Conservation (phyloP, 2,329 filamentous ascomycete genomes). For the Arthrobotrys sinensis region DNA sequence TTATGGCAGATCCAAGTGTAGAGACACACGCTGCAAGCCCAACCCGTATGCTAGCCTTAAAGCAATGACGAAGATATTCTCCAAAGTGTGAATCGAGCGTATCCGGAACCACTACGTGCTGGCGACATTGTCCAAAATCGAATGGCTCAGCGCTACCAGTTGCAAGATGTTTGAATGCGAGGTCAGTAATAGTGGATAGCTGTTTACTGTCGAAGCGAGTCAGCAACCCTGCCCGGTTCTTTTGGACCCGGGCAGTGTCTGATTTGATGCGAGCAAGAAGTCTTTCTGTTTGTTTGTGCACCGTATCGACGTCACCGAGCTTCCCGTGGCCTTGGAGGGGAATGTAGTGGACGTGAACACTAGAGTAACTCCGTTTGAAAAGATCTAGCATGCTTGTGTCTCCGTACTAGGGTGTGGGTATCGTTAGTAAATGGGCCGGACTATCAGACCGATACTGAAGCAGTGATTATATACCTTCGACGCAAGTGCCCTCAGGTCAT, state of each 20-base stretch:
- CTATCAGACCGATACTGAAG: not conserved
- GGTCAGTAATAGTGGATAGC: constrained; percentile 4
- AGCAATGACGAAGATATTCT: constrained; percentile 1
- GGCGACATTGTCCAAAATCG: constrained; percentile 15
- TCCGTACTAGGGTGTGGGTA: not conserved
- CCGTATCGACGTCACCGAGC: not conserved
- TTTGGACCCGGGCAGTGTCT: constrained; percentile 9
- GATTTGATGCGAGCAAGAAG: not conserved
- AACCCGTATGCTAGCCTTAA: not conserved
- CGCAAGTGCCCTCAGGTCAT: not conserved
- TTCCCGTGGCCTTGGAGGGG: not conserved
- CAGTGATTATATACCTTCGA: not conserved
- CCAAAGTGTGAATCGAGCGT: not conserved
- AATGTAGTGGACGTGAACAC: constrained; percentile 32
- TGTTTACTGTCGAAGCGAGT: constrained; percentile 17
- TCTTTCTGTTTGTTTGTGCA: constrained; percentile 7
- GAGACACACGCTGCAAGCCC: not conserved
- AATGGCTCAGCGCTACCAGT: not conserved
- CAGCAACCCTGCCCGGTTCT: not conserved
- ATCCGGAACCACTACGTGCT: not conserved
- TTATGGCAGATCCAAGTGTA: constrained; percentile 2
- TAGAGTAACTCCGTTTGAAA: constrained; percentile 23
- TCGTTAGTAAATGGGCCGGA: not conserved
- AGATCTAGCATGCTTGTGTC: not conserved
- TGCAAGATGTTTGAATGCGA: constrained; percentile 17